phyloP scores from a whole-genome alignment of 108 stramenopile genomes.

The Chaetoceros tenuissimus region DNA sequence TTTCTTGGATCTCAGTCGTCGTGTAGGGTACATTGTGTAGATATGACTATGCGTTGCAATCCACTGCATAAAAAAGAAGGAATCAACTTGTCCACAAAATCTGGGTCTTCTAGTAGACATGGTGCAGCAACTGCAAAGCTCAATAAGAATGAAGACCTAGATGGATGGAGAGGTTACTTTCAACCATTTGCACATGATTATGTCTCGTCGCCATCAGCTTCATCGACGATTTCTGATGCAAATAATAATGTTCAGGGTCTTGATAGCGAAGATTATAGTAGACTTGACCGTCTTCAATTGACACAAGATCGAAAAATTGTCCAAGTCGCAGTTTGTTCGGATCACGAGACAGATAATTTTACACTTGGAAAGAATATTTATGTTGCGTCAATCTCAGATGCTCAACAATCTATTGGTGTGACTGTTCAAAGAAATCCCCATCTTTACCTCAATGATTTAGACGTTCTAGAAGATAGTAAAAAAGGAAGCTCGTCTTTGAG shows the following conservation, averaged over 20 bases:
- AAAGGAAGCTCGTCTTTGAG: not conserved
- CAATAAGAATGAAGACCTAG: slow-evolving; percentile 51
- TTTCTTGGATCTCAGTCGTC: slow-evolving; percentile 67
- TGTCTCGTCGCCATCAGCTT: too few relatives aligned
- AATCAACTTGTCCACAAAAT: not conserved
- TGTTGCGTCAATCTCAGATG: slow-evolving; percentile 31
- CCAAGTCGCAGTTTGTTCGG: not conserved
- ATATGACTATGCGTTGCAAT: slow-evolving; percentile 73
- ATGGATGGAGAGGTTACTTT: slow-evolving; percentile 84
- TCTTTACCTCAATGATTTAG: slow-evolving; percentile 2
- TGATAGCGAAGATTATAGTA: slow-evolving; percentile 2
- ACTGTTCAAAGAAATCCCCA: slow-evolving; percentile 34
- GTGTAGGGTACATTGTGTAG: slow-evolving; percentile 57
- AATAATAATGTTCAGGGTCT: not conserved
- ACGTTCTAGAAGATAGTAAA: not conserved
- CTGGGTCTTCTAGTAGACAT: not conserved
- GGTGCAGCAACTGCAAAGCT: not conserved
- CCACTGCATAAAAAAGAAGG: slow-evolving; percentile 15
- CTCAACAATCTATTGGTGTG: slow-evolving; percentile 16
- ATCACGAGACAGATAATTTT: not conserved
- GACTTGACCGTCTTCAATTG: slow-evolving; percentile 3
- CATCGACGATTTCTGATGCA: too few relatives aligned
- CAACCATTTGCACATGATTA: slow-evolving; percentile 38
- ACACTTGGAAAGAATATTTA: slow-evolving; percentile 11
- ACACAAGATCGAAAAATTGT: slow-evolving; percentile 13